Base-by-base conservation (phyloP, 805 yeast species). In the Suhomyces sp. region DNA sequence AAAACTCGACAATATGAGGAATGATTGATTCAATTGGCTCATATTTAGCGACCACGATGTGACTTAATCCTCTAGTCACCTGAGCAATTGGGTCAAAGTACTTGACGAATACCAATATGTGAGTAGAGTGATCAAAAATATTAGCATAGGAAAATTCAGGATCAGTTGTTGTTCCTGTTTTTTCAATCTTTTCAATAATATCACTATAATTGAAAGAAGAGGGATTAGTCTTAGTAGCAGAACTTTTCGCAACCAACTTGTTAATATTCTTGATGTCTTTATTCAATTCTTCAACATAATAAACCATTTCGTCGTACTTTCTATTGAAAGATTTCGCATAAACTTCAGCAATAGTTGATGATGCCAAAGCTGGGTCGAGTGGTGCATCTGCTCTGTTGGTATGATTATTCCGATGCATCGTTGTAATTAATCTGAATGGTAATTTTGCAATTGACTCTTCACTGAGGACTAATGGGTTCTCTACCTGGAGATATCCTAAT, bases 401-500 rank as follows among this genome's bases (percentile, higher is more conserved):
- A 42, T 72, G 75, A 55, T 87, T 86, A 44, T 80, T 76, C 31
- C 96, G 71, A 47, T 74, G 77, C 10, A 73, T 75, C 63, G 86
- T 69, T 15, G 73, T 61, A 80, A 93, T 78, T 42, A 84, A 72
- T 36, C 82, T 67, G 28, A 82, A 70, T 1, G 67, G 66, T 12
- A 48, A 40, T 19, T 13, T 22, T 3, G 31, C 19, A 4, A 34
- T 6, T 1, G 17, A 13, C 13, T 31, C 33, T 8, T 41, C 42
- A 22, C 35, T 37, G n/a, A n/a, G n/a, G 4, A 25, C 29, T 8
- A 8, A 8, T 4, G 25, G 13, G 10, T 19, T n/a, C 16, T 58
- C 53, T 10, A 62, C 42, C 1, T 42, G 59, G 13, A 63, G 48
- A 11, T 54, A 59, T 0, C 70, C 72, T 15, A 78, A 53, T 13